These are phyloP conservation scores for Aquanectria penicillioides DNA, from an alignment of 2,329 filamentous ascomycete genomes.

Conservation along the genomic window DNA sequence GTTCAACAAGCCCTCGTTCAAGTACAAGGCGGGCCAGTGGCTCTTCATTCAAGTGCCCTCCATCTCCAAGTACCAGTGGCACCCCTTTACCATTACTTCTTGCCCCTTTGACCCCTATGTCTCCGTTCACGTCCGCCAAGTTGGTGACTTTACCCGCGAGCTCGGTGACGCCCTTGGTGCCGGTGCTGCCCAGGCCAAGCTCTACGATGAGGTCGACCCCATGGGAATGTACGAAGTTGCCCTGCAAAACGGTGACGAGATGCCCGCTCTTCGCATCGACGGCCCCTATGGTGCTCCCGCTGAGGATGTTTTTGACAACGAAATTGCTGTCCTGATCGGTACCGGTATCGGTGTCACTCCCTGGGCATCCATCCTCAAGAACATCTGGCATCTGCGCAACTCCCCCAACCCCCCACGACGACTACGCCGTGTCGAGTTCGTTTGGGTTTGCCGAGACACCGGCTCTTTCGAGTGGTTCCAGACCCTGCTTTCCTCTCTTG, in stretches of 20 bases:
- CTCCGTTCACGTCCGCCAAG: constrained; percentile 93
- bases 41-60: constrained; percentile 94
- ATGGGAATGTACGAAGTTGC: constrained; percentile 99
- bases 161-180: constrained; percentile 97
- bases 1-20: constrained; percentile 95
- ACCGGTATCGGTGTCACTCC: constrained; percentile 90
- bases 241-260: constrained; percentile 89
- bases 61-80: constrained; percentile 92
- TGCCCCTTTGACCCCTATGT: constrained; percentile 96
- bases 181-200: constrained; percentile 84
- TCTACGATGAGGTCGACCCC: constrained; percentile 90
- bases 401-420: constrained; percentile 88
- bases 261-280: constrained; percentile 90
- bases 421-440: constrained; percentile 95
- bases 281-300: constrained; percentile 96
- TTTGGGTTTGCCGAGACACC: constrained; percentile 98
- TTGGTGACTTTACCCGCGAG: constrained; percentile 94
- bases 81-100: constrained; percentile 98
- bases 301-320: constrained; percentile 96
- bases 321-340: constrained; percentile 86
- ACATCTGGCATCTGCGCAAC: constrained; percentile 96
- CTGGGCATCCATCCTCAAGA: constrained; percentile 91
- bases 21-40: constrained; percentile 98
- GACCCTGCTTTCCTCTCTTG: constrained; percentile 87
- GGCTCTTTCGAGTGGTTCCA: constrained; percentile 99